Percentiles rank a stretch among this genome's conserved stretches.
Evolutionary conservation across 495 filamentous ascomycete genomes (phyloP).

Genomic region (Talaromyces wortmannii): DNA sequence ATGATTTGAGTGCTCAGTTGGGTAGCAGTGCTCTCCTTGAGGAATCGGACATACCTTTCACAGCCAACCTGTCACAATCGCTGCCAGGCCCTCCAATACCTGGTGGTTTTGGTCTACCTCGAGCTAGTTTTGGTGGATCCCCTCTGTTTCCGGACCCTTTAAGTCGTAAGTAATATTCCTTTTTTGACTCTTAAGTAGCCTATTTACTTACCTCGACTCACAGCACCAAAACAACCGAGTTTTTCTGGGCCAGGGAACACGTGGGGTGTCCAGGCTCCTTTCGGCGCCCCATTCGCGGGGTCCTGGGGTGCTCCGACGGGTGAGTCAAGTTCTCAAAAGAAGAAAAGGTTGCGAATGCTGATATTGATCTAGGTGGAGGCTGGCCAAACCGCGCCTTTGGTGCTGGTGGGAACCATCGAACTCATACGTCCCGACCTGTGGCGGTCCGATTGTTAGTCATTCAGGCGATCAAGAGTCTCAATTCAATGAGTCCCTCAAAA

Average conservation of each 20-base stretch:
- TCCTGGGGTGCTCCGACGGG: constrained; percentile 36
- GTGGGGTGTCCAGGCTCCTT: constrained; percentile 35
- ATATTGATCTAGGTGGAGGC: constrained; percentile 27
- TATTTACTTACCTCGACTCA: constrained; percentile 9
- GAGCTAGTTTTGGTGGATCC: constrained; percentile 39
- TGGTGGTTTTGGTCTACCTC: constrained; percentile 25
- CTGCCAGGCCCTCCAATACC: constrained; percentile 28
- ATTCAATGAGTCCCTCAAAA: constrained; percentile 26
- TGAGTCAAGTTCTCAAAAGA: constrained; percentile 13
- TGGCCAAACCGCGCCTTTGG: constrained; percentile 50
- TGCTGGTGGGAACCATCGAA: constrained; percentile 32
- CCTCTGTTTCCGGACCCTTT: constrained; percentile 47
- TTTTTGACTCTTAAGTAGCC: neutral
- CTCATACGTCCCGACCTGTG: constrained; percentile 44
- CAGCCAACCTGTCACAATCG: constrained; percentile 33
- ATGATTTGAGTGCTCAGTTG: constrained; percentile 75
- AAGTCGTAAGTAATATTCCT: constrained; percentile 24
- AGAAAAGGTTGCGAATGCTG: constrained; percentile 9
- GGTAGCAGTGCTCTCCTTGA: constrained; percentile 92
- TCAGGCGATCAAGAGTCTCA: constrained; percentile 53
- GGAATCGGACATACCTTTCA: constrained; percentile 55
- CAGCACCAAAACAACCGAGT: constrained; percentile 25
- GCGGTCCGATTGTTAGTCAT: constrained; percentile 52
- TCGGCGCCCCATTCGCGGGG: constrained; percentile 36
- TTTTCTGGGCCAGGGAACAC: constrained; percentile 30